phyloP scores from a whole-genome alignment of 78 protist genomes.

The Dictyostelium brefeldianum region DNA sequence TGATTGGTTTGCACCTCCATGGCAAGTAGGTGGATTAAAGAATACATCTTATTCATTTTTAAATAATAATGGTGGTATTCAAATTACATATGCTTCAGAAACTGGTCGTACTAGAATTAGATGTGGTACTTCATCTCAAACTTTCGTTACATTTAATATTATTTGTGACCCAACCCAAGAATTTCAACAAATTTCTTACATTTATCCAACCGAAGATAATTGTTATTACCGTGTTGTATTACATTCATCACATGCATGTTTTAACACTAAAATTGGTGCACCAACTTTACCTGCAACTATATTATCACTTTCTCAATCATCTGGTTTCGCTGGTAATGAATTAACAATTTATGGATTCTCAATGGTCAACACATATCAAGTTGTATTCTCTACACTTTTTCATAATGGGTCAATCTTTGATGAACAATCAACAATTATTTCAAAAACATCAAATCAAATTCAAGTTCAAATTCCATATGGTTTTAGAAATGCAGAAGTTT shows the following conservation, averaged over 20 bases:
- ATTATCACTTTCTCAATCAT: neutral
- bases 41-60: neutral
- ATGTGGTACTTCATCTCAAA: neutral
- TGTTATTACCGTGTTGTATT: neutral
- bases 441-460: neutral
- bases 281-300: neutral
- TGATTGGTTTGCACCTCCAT: too few relatives aligned
- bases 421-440: neutral
- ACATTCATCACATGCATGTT: slow-evolving; percentile 1
- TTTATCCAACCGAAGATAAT: neutral
- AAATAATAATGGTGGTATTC: neutral
- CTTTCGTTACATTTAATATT: neutral
- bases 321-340: neutral
- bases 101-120: neutral
- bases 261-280: neutral
- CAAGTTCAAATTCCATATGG: neutral
- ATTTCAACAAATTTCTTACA: neutral
- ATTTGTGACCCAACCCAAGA: neutral
- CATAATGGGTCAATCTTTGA: neutral
- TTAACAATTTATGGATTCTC: neutral
- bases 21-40: neutral
- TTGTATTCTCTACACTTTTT: neutral
- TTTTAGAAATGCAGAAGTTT: neutral
- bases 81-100: neutral
- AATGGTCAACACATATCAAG: neutral